Conservation (phyloP, 2,329 filamentous ascomycete genomes). For the Verticillium dahliae region DNA sequence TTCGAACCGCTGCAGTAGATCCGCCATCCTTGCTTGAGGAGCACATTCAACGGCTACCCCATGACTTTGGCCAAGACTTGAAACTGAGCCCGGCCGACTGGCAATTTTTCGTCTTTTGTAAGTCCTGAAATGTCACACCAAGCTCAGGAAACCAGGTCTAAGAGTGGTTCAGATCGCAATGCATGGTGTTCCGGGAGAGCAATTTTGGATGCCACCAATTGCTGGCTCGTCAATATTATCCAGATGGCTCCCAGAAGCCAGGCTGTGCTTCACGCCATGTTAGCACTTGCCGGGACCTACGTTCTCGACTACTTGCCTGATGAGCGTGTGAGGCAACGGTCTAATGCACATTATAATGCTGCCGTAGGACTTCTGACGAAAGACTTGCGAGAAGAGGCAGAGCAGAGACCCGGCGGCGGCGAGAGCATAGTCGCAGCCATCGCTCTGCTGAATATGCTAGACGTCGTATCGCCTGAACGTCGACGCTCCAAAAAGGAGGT, state of each 20-base stretch:
- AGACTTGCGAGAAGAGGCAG: neutral
- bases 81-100: neutral
- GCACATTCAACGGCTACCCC: neutral
- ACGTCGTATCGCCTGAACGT: slow-evolving; percentile 25
- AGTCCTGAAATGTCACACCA: neutral
- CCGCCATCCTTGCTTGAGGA: neutral
- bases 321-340: slow-evolving; percentile 20
- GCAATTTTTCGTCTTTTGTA: neutral
- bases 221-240: slow-evolving; percentile 32
- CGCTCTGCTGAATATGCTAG: slow-evolving; percentile 8
- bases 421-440: slow-evolving; percentile 17
- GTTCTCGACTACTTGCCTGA: slow-evolving; percentile 32
- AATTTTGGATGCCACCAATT: slow-evolving; percentile 28
- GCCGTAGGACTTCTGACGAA: slow-evolving; percentile 25
- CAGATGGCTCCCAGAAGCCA: slow-evolving; percentile 24
- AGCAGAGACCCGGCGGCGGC: neutral
- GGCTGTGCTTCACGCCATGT: slow-evolving; percentile 29
- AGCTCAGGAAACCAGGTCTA: neutral
- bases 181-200: slow-evolving; percentile 29
- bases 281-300: slow-evolving; percentile 32
- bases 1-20: neutral
- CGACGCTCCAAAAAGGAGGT: slow-evolving; percentile 23
- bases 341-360: slow-evolving; percentile 20
- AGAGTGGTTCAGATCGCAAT: neutral
- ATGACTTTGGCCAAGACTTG: neutral